Percentiles rank a stretch among this genome's conserved stretches.
phyloP scores from a whole-genome alignment of 106 monocot species.

The Agapanthus africanus region DNA sequence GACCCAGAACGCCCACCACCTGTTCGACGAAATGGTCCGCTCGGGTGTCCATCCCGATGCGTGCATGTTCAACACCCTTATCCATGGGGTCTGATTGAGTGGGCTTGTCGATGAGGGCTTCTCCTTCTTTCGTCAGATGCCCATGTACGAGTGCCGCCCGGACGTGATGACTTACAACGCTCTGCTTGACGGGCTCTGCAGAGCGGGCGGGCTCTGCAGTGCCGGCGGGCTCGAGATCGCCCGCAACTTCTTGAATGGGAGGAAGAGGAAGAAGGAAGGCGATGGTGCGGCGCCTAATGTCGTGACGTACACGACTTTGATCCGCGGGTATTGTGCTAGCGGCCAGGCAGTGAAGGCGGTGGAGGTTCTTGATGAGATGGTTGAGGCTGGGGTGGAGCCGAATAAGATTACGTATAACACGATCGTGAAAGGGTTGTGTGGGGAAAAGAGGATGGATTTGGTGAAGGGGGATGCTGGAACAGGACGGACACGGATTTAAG shows the following conservation, averaged over 20 bases:
- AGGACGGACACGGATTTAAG: conserved; percentile 19
- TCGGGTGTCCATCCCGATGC: conserved; percentile 33
- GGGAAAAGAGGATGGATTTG: conserved; percentile 56
- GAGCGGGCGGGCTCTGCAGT: conserved; percentile 54
- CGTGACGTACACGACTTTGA: conserved; percentile 76
- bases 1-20: conserved; percentile 28
- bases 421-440: conserved; percentile 69
- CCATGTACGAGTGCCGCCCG: conserved; percentile 29
- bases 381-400: conserved; percentile 32
- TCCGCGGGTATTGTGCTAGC: conserved; percentile 48
- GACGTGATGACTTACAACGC: conserved; percentile 76
- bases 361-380: conserved; percentile 52
- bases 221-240: too few species aligned
- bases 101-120: conserved; percentile 39
- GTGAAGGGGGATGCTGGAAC: conserved; percentile 51
- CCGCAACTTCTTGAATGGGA: conserved; percentile 49
- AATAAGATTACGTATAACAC: conserved; percentile 80
- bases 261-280: conserved; percentile 39
- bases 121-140: conserved; percentile 45
- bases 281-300: conserved; percentile 42
- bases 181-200: conserved; percentile 69
- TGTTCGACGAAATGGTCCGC: conserved; percentile 50
- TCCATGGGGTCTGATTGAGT: conserved; percentile 67
- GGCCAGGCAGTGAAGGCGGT: conserved; percentile 40
- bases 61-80: conserved; percentile 77